Base-by-base conservation (phyloP, 148 eudicot genomes). In the Dysphania ambrosioides region DNA sequence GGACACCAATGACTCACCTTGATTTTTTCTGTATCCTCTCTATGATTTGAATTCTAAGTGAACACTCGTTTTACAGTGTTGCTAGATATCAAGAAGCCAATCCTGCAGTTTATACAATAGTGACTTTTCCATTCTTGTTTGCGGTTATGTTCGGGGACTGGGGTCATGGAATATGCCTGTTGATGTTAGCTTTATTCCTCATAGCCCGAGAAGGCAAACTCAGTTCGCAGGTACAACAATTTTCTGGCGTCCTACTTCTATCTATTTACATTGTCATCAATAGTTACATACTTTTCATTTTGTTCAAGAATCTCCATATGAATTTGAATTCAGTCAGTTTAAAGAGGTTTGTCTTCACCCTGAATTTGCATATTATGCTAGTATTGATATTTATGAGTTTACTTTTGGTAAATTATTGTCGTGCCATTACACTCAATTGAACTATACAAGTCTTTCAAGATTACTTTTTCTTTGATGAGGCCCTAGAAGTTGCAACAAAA, bases 101-200 rank as follows among this genome's bases (percentile, higher is more conserved):
- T 83, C 99, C 97, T 32, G 94, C 99, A 36, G 97, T 96, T 70
- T 96, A 88, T 86, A 83, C 99, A 30, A 77, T 96, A 19, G 73
- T 96, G 83, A 96, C 99, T 55, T 96, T 96, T 75, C 99, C 99
- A 24, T 96, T 96, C 82, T 91, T 96, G 83, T 96, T 96, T 66
- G 99, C 97, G 11, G 99, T 96, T 85, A 96, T 96, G 99, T 96
- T 92, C 83, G 99, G 99, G 57, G 99, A 96, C 80, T 96, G 99
- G 99, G 99, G 99, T 77, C 99, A 96, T 81, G 99, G 99, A 70
- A 86, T 90, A 76, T 96, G 99, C 84, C 86, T 96, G 77, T 84
- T 96, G 66, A 77, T 96, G 81, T 86, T 92, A 80, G 96, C 99
- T 56, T 75, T 96, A 53, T 79, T 86, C 81, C 95, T 96, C 75